Conservation (phyloP, 371 early-diverging fungal genomes). For the Phascolomyces articulosus region DNA sequence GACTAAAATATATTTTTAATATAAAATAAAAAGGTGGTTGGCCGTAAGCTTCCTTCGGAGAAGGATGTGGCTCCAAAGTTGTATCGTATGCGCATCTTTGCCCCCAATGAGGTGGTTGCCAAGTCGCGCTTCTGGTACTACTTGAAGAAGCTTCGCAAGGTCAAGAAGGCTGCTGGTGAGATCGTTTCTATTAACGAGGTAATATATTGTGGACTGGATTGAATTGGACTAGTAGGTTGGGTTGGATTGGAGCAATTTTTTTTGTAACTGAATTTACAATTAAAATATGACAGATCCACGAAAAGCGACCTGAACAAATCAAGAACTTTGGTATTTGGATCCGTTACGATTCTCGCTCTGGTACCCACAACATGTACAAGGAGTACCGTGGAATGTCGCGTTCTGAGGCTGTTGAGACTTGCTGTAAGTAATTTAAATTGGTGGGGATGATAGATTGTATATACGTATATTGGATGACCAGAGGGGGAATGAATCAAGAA, state of each 20-base stretch:
- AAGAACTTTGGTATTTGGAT: conserved; percentile 99
- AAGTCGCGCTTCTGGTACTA: conserved; percentile 99
- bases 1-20: neutral
- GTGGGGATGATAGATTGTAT: no score
- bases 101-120: conserved; percentile 98
- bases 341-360: conserved; percentile 99
- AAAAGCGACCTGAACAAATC: conserved; percentile 92
- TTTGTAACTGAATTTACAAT: neutral
- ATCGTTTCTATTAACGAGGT: conserved; percentile 97
- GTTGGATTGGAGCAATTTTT: no score
- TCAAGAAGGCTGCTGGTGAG: conserved; percentile 98
- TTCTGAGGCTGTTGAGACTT: conserved; percentile 91
- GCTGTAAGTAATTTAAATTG: conserved; percentile 52
- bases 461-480: no score
- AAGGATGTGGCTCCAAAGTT: conserved; percentile 87
- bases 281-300: conserved; percentile 75
- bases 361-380: conserved; percentile 99
- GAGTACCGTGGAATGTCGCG: conserved; percentile 99
- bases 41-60: conserved; percentile 94
- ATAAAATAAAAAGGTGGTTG: conserved; percentile 73
- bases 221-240: no score
- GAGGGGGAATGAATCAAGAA: no score
- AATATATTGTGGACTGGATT: conserved; percentile 23
- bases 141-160: conserved; percentile 98
- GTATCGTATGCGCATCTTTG: conserved; percentile 98